Evolutionary conservation across 2,329 filamentous ascomycete species (phyloP), one percentile per base, ranked within the genome.

Genomic region (Fusarium sp.): DNA sequence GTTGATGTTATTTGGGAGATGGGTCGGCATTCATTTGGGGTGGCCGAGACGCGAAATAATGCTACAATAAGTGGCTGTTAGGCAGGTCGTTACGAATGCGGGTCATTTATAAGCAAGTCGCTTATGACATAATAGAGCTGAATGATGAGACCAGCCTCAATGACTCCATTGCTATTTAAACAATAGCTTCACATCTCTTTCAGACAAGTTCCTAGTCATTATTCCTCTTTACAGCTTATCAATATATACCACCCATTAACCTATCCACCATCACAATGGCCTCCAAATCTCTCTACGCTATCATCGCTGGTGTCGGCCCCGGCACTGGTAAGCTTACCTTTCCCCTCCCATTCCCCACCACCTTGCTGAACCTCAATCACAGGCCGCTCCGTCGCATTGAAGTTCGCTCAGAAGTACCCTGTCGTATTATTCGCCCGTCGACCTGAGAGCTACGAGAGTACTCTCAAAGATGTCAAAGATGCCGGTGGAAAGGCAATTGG

Each of bases 351-450:
- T 17, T 4, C 44, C 49, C 57, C 34, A 30, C 67, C 47, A 58
- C 45, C 20, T 55, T 36, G 23, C 28, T 48, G 17, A 46, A 14
- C 10, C 14, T 17, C 4, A 1, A 10, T 30, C 5, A 28, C 2
- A 82, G 83, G 83, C 67, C 75, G 80, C 39, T 78, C 84, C 3
- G 76, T 81, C 8, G 88, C 88, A 20, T 79, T 85, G 53, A 84
- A 83, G 58, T 91, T 91, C 74, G 83, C 87, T 38, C 79, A 88
- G 63, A 73, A 84, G 10, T 96, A 95, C 74, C 87, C 91, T 0
- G 89, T 95, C 2, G 89, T 92, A 3, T 82, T 95, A 2, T 85
- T 95, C n/a, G 88, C 92, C 14, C 89, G 92, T 48, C 88, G 82
- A 17, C 83, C 88, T 0, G 83, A 87, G 40, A 91, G 84, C 76